These are phyloP conservation scores for Corylus heterophylla DNA, from an alignment of 306 rosid species.

Conservation along the genomic window DNA sequence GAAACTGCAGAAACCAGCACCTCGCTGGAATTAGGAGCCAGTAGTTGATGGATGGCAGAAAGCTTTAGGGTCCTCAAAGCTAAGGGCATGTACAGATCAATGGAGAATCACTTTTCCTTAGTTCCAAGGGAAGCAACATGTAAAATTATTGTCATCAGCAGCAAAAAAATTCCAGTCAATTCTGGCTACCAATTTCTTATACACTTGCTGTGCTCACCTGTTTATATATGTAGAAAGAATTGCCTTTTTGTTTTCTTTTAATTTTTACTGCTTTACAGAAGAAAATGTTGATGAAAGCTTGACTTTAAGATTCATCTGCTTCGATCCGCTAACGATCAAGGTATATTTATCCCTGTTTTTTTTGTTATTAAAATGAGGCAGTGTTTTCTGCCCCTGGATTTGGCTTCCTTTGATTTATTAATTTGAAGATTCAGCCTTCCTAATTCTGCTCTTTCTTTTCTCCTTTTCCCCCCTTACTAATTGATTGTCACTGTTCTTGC, in stretches of 20 bases:
- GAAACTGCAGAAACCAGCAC: conserved; percentile 86
- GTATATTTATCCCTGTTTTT: conserved; percentile 7
- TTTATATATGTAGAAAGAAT: conserved; percentile 43
- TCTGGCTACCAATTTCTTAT: conserved; percentile 22
- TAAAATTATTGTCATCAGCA: conserved; percentile 8
- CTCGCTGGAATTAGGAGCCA: conserved; percentile 50
- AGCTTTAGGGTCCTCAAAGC: conserved; percentile 31
- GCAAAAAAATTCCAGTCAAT: conserved; percentile 26
- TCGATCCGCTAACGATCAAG: conserved; percentile 28
- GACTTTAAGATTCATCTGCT: conserved; percentile 36
- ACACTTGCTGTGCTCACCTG: conserved; percentile 38
- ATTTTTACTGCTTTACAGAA: not conserved
- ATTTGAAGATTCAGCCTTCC: not conserved
- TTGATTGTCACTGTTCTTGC: not conserved
- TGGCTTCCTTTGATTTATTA: conserved; percentile 26
- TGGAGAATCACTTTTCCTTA: conserved; percentile 35
- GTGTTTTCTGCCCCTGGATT: conserved; percentile 22
- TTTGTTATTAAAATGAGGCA: conserved; percentile 22
- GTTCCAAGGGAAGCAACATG: conserved; percentile 27
- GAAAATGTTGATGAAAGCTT: conserved; percentile 1
- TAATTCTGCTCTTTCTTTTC: not conserved
- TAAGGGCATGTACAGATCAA: conserved; percentile 52
- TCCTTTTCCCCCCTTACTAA: not conserved
- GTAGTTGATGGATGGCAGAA: conserved; percentile 26
- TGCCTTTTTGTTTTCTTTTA: not conserved